phyloP scores from a whole-genome alignment of 257 asterid species.

The Plantago ovata region DNA sequence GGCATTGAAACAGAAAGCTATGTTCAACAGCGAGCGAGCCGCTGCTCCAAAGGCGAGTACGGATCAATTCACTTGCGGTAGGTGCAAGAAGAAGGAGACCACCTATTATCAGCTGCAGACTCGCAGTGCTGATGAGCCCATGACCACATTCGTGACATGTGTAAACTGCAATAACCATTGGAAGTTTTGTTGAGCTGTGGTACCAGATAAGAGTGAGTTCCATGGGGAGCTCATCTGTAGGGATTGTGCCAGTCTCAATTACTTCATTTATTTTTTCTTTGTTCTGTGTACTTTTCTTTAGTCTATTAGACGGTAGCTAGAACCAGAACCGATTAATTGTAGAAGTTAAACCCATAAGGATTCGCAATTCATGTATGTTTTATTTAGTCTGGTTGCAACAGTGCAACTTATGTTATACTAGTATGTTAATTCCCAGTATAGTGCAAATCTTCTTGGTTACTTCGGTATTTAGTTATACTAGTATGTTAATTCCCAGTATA shows the following conservation, averaged over 20 bases:
- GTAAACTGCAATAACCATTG: slow-evolving; percentile 83
- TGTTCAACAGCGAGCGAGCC: slow-evolving; percentile 74
- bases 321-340: not conserved
- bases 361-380: not conserved
- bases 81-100: slow-evolving; percentile 76
- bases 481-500: no score
- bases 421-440: no score
- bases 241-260: slow-evolving; percentile 17
- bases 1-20: slow-evolving; percentile 67
- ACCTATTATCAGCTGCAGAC: slow-evolving; percentile 96
- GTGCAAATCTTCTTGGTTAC: no score
- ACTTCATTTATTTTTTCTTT: slow-evolving; percentile 24
- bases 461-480: no score
- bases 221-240: slow-evolving; percentile 1
- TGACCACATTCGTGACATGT: slow-evolving; percentile 92
- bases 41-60: slow-evolving; percentile 73
- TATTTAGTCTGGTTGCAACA: no score
- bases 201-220: not conserved
- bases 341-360: slow-evolving; percentile 6
- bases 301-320: not conserved
- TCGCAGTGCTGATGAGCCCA: slow-evolving; percentile 97
- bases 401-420: no score
- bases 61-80: slow-evolving; percentile 61
- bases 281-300: not conserved
- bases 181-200: slow-evolving; percentile 65